Evolutionary conservation across 2,329 filamentous ascomycete genomes (phyloP), one percentile per base, ranked within the genome.

Genomic region (Trichoderma afroharzianum): DNA sequence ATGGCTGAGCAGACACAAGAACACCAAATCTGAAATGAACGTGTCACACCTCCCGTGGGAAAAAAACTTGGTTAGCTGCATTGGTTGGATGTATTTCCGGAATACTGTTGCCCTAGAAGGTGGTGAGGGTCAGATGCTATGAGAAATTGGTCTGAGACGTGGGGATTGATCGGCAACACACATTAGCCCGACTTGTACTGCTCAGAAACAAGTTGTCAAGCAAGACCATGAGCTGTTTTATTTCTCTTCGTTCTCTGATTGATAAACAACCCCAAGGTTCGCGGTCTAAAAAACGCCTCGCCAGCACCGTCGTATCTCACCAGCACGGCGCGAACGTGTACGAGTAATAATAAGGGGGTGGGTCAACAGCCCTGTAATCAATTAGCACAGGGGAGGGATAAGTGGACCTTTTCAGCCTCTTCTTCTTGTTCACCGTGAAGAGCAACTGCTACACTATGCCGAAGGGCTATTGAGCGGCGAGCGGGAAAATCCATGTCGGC

Each of bases 401-500:
- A 14, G 63, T 28, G 63, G 63, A 36, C 8, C 9, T n/a, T 26
- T 67, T 67, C 21, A 67, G 63, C 63, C 63, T 67, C 63, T 67
- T 67, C 32, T 43, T 43, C 15, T 7, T n/a, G 26, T 30, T 58
- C 28, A 33, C 18, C 26, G 26, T 33, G 18, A 33, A 59, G 21
- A 32, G 57, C 18, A 33, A 59, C 4, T 59, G 30, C 57, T 59
- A 15, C 24, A 30, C 57, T 59, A 15, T 33, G 57, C 57, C 57
- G 30, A 59, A 33, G 28, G 4, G 36, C 36, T 43, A 7, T 50
- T 26, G 47, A n/a, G 63, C 30, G n/a, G 6, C n/a, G 47, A n/a
- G 63, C 30, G n/a, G 6, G 7, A 64, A 24, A 9, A 30, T 15
- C n/a, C 43, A 50, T 50, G 43, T 50, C 43, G 43, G 11, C 24